Base-by-base conservation (phyloP, 768 basidiomycete species). In the Russula emetica region DNA sequence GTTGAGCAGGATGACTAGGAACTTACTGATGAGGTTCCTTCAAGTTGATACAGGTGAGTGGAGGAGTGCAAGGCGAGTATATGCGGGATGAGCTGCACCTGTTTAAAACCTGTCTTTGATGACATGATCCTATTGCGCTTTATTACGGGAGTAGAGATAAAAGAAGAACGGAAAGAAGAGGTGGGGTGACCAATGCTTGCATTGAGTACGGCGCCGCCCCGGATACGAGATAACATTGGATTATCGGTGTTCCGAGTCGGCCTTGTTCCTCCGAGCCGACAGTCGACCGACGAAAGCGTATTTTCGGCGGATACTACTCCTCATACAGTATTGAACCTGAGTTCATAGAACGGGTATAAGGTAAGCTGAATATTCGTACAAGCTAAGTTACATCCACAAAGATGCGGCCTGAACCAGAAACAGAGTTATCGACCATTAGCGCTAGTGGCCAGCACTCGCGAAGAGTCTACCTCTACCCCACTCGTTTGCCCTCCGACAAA, bases 21-120 rank as follows among this genome's bases (percentile, higher is more conserved):
- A 71, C 73, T 77, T 76, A 83, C 83, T 82, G 80, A 71, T 83
- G 82, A 7, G 79, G 75, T 45, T 77, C 77, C 79, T 81, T 13
- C 36, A 36, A 13, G 11, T 36, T 56, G 22, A 57, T 8, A 50
- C 24, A 24, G 26, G 36, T 52, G 44, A 62, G 34, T 32, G 64
- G 63, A 66, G 55, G 11, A 7, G 36, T 58, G 61, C n/a, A 60
- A 55, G 53, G 26, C 18, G 47, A 34, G 26, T 32, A 45, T 28
- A 24, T 32, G 16, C 42, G 28, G 26, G 50, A 20, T 22, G 30
- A 18, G 32, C 49, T 63, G 58, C 36, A 77, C 76, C 74, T 76
- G 75, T 64, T 71, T 75, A 64, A 76, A 76, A 16, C n/a, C 59
- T 45, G 63, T 11, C 6, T n/a, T 47, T 16, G 68, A 55, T 24